These are phyloP conservation scores for Botrytis porri DNA, from an alignment of 2,329 filamentous ascomycete genomes.

Conservation along the genomic window DNA sequence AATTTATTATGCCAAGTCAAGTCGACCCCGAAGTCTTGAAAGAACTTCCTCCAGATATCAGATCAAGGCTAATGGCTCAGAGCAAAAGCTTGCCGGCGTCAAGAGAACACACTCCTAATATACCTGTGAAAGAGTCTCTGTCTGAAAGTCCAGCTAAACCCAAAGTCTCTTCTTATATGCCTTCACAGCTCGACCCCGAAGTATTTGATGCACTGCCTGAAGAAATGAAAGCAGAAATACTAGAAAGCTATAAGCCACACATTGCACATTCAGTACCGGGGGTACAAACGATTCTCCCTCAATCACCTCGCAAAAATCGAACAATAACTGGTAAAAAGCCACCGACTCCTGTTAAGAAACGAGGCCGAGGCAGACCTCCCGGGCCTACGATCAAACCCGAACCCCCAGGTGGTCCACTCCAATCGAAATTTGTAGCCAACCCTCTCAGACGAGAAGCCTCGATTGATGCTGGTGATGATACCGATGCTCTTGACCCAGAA, in stretches of 20 bases:
- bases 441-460: constrained; percentile 45
- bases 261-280: constrained; percentile 28
- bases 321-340: constrained; percentile 33
- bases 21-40: constrained; percentile 78
- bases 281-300: constrained; percentile 37
- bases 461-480: constrained; percentile 64
- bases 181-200: constrained; percentile 80
- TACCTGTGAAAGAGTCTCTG: constrained; percentile 34
- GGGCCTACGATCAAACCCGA: constrained; percentile 34
- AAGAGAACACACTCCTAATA: constrained; percentile 34
- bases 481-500: constrained; percentile 48
- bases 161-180: constrained; percentile 31
- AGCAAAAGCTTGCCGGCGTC: constrained; percentile 36
- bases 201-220: constrained; percentile 80
- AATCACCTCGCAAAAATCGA: constrained; percentile 56
- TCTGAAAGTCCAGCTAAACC: constrained; percentile 28
- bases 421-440: constrained; percentile 14
- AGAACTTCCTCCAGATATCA: constrained; percentile 80
- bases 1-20: constrained; percentile 86
- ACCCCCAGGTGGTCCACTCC: constrained; percentile 11
- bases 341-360: constrained; percentile 62
- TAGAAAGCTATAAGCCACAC: constrained; percentile 61
- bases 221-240: constrained; percentile 79
- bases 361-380: constrained; percentile 43
- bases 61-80: constrained; percentile 68